Base-by-base conservation (phyloP, 495 filamentous ascomycete genomes). In the Talaromyces adpressus region DNA sequence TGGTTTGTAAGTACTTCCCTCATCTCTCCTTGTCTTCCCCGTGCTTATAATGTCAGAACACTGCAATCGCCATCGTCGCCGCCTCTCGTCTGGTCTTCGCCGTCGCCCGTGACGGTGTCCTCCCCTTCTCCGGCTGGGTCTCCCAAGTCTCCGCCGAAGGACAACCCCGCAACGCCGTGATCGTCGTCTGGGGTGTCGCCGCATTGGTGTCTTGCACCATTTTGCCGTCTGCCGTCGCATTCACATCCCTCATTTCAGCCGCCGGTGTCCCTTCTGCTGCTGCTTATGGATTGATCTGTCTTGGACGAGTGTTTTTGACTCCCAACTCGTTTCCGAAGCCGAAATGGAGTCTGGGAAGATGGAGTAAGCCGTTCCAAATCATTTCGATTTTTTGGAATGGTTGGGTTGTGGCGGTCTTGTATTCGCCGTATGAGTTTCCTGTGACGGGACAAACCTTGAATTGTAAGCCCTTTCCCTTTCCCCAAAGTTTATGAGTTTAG, bases 71-170 rank as follows among this genome's bases (percentile, higher is more conserved):
- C 39, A 80, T 82, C 57, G 76, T 81, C 56, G 81, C 82, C 27
- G 79, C 79, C n/a, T 84, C 81, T 34, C 80, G 82, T 47, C 75
- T 84, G 16, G 80, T 83, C 68, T 84, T 82, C 69, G 82, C 82
- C 39, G 80, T 84, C 25, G 81, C 82, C 47, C 77, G 82, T 49
- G 82, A 84, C 65, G 81, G 81, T 39, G 82, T 83, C 29, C 77
- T 84, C 25, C 82, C 82, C 4, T 83, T 83, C 72, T 82, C 81
- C 5, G 66, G 77, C 64, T 84, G 81, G 81, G 81, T 84, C 27
- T 79, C 79, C 34, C 66, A 69, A n/a, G 80, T 84, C 6, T 72
- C 82, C 22, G 62, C 57, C 8, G 66, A 73, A 45, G 81, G 80
- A 62, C 79, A 83, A 62, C 82, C 82, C 3, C 79, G 75, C 54